Evolutionary conservation across 768 basidiomycete species (phyloP).

Genomic region (Naganishia antarctica): DNA sequence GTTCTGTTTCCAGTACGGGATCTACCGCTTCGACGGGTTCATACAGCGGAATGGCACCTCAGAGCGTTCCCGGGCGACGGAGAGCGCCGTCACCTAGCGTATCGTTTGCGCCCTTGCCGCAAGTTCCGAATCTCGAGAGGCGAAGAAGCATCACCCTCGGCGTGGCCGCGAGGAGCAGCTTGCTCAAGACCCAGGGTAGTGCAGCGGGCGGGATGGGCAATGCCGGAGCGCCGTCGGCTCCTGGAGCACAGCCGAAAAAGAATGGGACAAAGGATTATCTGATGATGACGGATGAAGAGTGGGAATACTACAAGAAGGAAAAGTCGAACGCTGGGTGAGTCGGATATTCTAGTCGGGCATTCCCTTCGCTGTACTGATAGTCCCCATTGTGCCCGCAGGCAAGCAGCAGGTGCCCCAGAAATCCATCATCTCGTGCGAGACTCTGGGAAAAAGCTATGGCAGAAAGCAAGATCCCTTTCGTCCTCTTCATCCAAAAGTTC

Average conservation of each 20-base stretch:
- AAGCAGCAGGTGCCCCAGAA: constrained; percentile 32
- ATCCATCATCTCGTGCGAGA: constrained; percentile 37
- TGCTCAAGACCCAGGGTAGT: constrained; percentile 34
- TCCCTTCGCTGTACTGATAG: neutral
- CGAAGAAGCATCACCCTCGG: constrained; percentile 42
- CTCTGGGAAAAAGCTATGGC: constrained; percentile 41
- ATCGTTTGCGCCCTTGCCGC: constrained; percentile 41
- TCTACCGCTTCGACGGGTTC: constrained; percentile 16
- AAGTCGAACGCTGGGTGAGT: constrained; percentile 25
- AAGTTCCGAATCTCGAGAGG: constrained; percentile 38
- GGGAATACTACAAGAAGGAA: constrained; percentile 41
- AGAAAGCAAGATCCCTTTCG: constrained; percentile 35
- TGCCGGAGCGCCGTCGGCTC: neutral
- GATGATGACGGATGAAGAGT: constrained; percentile 42
- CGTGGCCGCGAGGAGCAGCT: constrained; percentile 39
- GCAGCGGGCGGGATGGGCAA: constrained; percentile 19
- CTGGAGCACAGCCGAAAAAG: neutral
- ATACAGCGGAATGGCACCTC: constrained; percentile 4
- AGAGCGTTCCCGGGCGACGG: constrained; percentile 1
- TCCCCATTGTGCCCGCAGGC: no score
- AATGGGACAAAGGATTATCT: constrained; percentile 19
- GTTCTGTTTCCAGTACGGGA: constrained; percentile 5
- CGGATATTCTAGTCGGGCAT: neutral
- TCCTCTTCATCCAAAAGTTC: constrained; percentile 23
- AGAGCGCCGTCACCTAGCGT: constrained; percentile 26